Conservation (phyloP, 2,329 filamentous ascomycete species). For the Fusarium gaditjirri region DNA sequence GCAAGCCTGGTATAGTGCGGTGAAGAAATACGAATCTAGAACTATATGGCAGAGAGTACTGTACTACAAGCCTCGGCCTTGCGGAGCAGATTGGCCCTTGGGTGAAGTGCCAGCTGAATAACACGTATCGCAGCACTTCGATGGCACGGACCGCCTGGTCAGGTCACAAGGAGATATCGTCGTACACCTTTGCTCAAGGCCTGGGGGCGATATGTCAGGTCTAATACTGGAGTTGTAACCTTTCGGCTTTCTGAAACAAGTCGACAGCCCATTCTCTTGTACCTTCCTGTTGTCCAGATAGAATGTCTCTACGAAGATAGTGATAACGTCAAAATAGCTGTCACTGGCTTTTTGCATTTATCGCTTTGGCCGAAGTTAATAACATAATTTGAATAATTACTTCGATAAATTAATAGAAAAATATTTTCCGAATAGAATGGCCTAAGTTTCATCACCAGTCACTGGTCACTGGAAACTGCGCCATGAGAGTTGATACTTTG, state of each 20-base stretch:
- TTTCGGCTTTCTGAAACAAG: not conserved
- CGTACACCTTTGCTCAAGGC: too few relatives aligned
- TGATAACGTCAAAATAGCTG: not conserved
- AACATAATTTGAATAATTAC: too few relatives aligned
- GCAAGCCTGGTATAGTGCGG: too few relatives aligned
- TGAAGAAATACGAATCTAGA: too few relatives aligned
- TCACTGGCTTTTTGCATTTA: accelerated
- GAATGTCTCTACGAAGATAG: not conserved
- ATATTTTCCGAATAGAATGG: not conserved
- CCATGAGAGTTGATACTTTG: too few relatives aligned
- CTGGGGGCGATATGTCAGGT: accelerated
- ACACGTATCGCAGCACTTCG: too few relatives aligned
- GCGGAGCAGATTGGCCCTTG: accelerated
- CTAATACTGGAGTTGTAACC: accelerated
- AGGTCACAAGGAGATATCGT: not conserved
- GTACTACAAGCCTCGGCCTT: accelerated
- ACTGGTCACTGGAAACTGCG: too few relatives aligned
- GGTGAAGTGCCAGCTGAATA: not conserved
- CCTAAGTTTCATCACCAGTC: accelerated
- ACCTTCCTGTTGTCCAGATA: too few relatives aligned
- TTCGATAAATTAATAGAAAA: not conserved
- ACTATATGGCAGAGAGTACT: too few relatives aligned
- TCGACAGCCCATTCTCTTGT: accelerated
- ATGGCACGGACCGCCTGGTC: not conserved
- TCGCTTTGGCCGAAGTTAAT: accelerated